Evolutionary conservation across 2,329 filamentous ascomycete species (phyloP), one percentile per base, ranked within the genome.

Genomic region (Verticillium alfalfae): DNA sequence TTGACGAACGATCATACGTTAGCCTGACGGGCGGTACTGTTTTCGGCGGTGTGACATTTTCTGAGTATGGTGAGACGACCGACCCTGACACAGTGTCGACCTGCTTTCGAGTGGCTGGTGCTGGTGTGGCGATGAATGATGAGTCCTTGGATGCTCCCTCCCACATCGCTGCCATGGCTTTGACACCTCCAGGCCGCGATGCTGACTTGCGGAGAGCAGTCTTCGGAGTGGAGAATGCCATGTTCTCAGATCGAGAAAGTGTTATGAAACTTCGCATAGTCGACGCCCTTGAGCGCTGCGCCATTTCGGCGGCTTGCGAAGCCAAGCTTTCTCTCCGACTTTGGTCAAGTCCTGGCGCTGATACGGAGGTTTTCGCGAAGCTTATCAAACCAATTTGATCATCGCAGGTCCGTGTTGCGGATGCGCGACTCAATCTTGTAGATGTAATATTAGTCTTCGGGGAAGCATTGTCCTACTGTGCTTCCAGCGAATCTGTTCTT

Each of bases 91-190:
- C 68, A 58, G 45, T 63, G 7, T 61, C 60, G 26, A 26, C 38
- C 55, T 60, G 60, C 18, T 60, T 56, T 10, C 52, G 41, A 34
- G 52, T 56, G 34, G 56, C 26, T 1, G 41, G 18, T 36, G 54
- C 58, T 22, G 66, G 41, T 26, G 66, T 62, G 34, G 65, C 61
- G 7, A 66, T 34, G 58, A 62, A 60, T 5, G 65, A 66, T 1
- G 70, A 68, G 34, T 69, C 64, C 57, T 66, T 71, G 13, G 66
- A 67, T 6, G 70, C 71, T 49, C 67, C 76, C 64, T 85, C 80
- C 68, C 84, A 84, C 67, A 78, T 75, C 39, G 82, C 82, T 4
- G 82, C 78, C 74, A 85, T 83, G 2, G 79, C 80, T 65, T 72
- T 81, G 13, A 84, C 81, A 3, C 73, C 70, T 22, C 69, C 68